A percentile compares a stretch with the other conserved stretches of the same genome.
Evolutionary conservation across 768 basidiomycete species (phyloP).

Genomic region (Austroboletus eburneus): DNA sequence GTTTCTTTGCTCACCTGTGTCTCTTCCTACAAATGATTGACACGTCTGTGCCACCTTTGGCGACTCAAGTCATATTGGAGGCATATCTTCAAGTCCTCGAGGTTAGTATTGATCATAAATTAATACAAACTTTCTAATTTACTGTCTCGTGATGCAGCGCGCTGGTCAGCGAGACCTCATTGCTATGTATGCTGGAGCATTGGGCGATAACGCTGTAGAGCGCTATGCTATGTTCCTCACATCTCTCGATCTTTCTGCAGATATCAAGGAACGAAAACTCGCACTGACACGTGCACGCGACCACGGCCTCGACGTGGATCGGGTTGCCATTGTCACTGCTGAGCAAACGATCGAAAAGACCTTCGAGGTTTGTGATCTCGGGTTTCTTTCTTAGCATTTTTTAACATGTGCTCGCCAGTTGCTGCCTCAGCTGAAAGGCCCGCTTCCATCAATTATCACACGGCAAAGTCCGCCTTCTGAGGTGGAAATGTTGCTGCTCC

Average conservation of each 20-base stretch:
- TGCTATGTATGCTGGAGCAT: conserved; percentile 87
- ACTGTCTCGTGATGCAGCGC: conserved; percentile 34
- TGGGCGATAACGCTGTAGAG: conserved; percentile 88
- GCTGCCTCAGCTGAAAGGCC: conserved; percentile 50
- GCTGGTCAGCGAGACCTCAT: conserved; percentile 83
- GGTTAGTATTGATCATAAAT: conserved; percentile 35
- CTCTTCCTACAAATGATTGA: conserved; percentile 85
- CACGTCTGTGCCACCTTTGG: conserved; percentile 62
- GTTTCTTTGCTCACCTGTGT: conserved; percentile 93
- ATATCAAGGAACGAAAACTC: conserved; percentile 58
- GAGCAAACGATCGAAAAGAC: conserved; percentile 71
- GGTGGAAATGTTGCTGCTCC: conserved; percentile 61
- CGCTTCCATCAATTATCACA: conserved; percentile 57
- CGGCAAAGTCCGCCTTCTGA: conserved; percentile 55
- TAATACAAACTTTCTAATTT: not conserved
- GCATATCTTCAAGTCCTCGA: conserved; percentile 87
- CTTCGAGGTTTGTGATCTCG: conserved; percentile 46
- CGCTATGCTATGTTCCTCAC: conserved; percentile 90
- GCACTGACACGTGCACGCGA: conserved; percentile 76
- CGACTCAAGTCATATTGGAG: conserved; percentile 80
- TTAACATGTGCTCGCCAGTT: conserved; percentile 32
- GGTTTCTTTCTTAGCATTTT: conserved; percentile 4
- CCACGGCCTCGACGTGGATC: conserved; percentile 78
- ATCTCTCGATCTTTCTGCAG: conserved; percentile 61
- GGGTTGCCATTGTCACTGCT: conserved; percentile 77